Percentiles rank a stretch among this genome's conserved stretches.
phyloP scores from a whole-genome alignment of 2,329 filamentous ascomycete genomes.

The Colletotrichum aenigma region DNA sequence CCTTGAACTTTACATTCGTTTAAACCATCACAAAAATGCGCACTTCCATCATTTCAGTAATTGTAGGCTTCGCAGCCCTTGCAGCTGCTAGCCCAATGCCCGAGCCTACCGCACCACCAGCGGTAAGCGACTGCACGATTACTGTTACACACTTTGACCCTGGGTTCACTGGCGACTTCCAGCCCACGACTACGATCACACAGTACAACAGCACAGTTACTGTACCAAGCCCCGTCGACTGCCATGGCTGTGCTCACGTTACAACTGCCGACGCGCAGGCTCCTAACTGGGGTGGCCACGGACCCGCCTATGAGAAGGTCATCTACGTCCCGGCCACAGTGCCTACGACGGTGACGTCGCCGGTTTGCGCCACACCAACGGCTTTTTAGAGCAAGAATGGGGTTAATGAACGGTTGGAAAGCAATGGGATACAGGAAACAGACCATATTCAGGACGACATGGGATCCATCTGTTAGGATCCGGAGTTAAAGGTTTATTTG shows the following conservation, averaged over 20 bases:
- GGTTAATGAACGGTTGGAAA: not conserved
- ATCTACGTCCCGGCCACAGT: not conserved
- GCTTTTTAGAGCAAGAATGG: not conserved
- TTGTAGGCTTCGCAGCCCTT: not conserved
- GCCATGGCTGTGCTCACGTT: constrained; percentile 1
- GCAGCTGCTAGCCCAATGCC: not conserved
- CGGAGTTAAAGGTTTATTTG: not conserved
- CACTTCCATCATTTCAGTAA: not conserved
- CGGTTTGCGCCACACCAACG: not conserved
- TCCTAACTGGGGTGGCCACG: not conserved
- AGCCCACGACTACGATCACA: not conserved
- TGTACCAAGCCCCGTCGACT: not conserved
- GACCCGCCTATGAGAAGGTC: not conserved
- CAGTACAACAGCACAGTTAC: not conserved
- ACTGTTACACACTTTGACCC: not conserved
- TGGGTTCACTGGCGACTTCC: constrained; percentile 8
- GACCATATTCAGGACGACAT: not conserved
- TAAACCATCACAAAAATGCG: not conserved
- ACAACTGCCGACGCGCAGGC: not conserved
- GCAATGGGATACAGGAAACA: not conserved
- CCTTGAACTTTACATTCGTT: not conserved
- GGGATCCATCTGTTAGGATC: not conserved
- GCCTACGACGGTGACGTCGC: not conserved
- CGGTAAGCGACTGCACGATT: not conserved
- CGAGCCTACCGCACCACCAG: not conserved